Evolutionary conservation across 2,329 filamentous ascomycete species (phyloP), one percentile per base, ranked within the genome.

Genomic region (Fusarium heterosporum): DNA sequence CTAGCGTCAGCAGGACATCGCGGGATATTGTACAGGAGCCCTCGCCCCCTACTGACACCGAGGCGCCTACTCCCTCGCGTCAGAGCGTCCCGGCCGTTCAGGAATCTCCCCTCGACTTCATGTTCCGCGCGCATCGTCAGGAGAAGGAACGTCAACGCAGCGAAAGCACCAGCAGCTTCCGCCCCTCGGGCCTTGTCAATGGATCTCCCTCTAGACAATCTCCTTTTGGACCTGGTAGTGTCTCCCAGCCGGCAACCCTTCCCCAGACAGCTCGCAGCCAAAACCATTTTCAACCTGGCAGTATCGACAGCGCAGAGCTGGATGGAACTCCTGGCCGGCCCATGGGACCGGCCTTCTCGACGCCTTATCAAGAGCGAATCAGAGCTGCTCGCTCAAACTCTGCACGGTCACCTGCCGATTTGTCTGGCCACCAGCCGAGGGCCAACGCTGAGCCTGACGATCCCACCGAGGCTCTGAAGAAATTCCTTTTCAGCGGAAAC

Each of bases 41-140:
- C 22, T 85, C 83, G 28, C 84, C 83, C 54, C 85, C 85, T 13
- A 86, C 81, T 29, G 83, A 86, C 74, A 78, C 81, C 68, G 80
- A 84, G 72, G 83, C 84, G 39, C 79, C 80, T 3, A 83, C 83
- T 8, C 78, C 82, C 29, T 71, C 79, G 73, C 70, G 82, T 71
- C 71, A 77, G 74, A 66, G 78, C 71, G 60, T 77, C 55, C 62
- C 73, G 58, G 68, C 72, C 53, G 56, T 75, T 52, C 66, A 88
- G 60, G 87, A 92, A 63, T 96, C 93, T 12, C 93, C 94, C 1
- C 83, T 98, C 6, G 94, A 98, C 72, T 86, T 97, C 65, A 90
- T 98, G 75, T 98, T 98, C 82, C 90, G 90, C 63, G 93, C 93
- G 32, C 92, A 97, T 71, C 87, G 91, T 48, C 90, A 92, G 62